Base-by-base conservation (phyloP, 169 alveolate species). In the Blepharisma undulans region DNA sequence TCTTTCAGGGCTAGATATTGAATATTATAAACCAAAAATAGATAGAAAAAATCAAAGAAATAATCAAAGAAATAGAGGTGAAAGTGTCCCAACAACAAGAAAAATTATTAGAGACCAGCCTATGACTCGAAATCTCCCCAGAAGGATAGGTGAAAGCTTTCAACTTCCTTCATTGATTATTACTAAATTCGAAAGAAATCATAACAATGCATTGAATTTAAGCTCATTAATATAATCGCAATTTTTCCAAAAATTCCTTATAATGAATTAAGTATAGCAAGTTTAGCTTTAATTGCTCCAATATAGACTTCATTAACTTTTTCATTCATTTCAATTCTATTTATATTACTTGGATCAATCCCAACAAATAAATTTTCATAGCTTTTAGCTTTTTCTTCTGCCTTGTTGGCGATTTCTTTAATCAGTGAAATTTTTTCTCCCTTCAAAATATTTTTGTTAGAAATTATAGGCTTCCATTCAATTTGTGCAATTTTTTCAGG, bases 81-180 rank as follows among this genome's bases (percentile, higher is more conserved):
- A 48, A 10, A 48, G 66, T 48, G 66, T 48, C 16, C 66, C 66
- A 5, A 48, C 66, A 48, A 48, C 66, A 10, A 48, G 66, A 5
- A 48, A 48, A 48, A 48, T 48, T 48, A 10, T 48, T 18, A 48
- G 66, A 48, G 10, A 48, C 14, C 66, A 12, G 7, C 66, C 66
- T 0, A 48, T 5, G 14, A 48, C 16, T 18, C 10, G 66, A 48
- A 48, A 48, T 48, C 12, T 1, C 7, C 14, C 66, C 14, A 48
- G 66, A 48, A 48, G 66, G 66, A 5, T 48, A 48, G 66, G 14
- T 48, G 66, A 48, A 5, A 48, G 66, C 14, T 48, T 48, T 48
- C 80, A 74, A 25, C 80, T 74, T 74, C 80, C 80, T 74, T 74
- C 80, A 14, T 74, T 74, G 80, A 74, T 74, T 25, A 29, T 74